These are phyloP conservation scores for Nicotiana benthamiana DNA, from an alignment of 257 asterid genomes.

Conservation along the genomic window DNA sequence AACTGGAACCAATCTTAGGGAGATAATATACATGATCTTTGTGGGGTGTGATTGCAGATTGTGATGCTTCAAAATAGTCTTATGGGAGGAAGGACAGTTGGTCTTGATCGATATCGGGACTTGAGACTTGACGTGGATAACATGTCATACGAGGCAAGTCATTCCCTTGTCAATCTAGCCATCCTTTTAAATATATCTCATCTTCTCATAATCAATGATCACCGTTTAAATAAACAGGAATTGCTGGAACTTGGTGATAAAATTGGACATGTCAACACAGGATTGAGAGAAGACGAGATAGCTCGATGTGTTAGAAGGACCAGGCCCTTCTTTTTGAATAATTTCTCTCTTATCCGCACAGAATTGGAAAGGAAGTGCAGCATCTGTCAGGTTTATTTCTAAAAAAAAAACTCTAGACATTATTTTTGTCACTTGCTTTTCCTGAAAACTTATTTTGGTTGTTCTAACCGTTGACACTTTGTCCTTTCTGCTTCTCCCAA, in stretches of 20 bases:
- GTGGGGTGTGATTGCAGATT: slow-evolving; percentile 37
- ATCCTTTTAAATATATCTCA: not conserved
- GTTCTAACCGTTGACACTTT: not conserved
- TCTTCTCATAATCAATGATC: not conserved
- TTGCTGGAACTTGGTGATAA: slow-evolving; percentile 86
- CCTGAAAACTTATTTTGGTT: not conserved
- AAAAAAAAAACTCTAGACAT: not conserved
- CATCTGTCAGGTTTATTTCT: slow-evolving; percentile 69
- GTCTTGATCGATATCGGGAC: slow-evolving; percentile 53
- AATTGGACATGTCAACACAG: slow-evolving; percentile 87
- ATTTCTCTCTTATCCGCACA: slow-evolving; percentile 24
- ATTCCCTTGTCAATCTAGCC: slow-evolving; percentile 4
- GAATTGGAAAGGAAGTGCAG: slow-evolving; percentile 73
- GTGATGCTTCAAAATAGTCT: slow-evolving; percentile 62
- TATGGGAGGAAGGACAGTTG: slow-evolving; percentile 56
- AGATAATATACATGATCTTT: not conserved
- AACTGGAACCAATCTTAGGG: not conserved
- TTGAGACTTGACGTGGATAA: slow-evolving; percentile 76
- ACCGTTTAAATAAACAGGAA: slow-evolving; percentile 40
- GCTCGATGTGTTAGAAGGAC: slow-evolving; percentile 48
- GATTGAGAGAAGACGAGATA: slow-evolving; percentile 73
- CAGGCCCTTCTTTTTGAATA: slow-evolving; percentile 23
- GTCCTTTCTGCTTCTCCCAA: not conserved
- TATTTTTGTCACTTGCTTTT: not conserved
- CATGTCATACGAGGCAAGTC: slow-evolving; percentile 84